phyloP scores from a whole-genome alignment of 2,329 filamentous ascomycete genomes.

The Pseudogymnoascus sp. region DNA sequence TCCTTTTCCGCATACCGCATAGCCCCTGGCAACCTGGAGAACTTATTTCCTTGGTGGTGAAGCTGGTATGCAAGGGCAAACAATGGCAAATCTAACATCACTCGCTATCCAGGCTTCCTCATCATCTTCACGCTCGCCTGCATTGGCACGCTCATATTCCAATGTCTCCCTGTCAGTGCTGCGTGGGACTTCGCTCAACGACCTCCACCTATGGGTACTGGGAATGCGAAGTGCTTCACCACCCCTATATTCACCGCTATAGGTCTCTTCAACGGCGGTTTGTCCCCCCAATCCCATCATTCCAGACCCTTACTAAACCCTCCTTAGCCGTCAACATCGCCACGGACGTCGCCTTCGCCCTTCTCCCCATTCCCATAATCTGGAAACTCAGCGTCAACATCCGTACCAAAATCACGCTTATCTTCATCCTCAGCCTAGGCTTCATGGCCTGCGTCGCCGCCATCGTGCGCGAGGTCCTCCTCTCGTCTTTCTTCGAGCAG shows the following conservation, averaged over 20 bases:
- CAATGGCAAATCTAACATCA: constrained; percentile 15
- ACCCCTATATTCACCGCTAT: constrained; percentile 33
- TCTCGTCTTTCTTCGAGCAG: constrained; percentile 29
- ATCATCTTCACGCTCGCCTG: constrained; percentile 35
- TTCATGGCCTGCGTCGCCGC: constrained; percentile 33
- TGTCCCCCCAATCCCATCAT: constrained; percentile 10
- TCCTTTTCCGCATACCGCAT: not conserved
- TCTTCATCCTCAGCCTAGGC: constrained; percentile 19
- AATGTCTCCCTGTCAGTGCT: constrained; percentile 37
- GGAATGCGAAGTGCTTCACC: constrained; percentile 35
- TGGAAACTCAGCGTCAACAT: constrained; percentile 35
- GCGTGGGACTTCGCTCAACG: constrained; percentile 34
- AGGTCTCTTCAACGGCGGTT: constrained; percentile 39
- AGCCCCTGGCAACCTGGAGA: not conserved
- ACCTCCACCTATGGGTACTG: constrained; percentile 12
- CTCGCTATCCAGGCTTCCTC: constrained; percentile 31
- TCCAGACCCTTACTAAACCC: not conserved
- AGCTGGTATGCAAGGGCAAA: not conserved
- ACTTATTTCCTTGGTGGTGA: not conserved
- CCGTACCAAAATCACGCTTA: constrained; percentile 33
- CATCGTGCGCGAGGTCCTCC: constrained; percentile 34
- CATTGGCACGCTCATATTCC: constrained; percentile 38
- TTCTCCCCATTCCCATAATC: constrained; percentile 35
- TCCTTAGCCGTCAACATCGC: constrained; percentile 20
- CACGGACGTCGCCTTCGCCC: constrained; percentile 28